Evolutionary conservation across 116 monocot species (phyloP), one percentile per base, ranked within the genome.

Genomic region (Iris pallida): DNA sequence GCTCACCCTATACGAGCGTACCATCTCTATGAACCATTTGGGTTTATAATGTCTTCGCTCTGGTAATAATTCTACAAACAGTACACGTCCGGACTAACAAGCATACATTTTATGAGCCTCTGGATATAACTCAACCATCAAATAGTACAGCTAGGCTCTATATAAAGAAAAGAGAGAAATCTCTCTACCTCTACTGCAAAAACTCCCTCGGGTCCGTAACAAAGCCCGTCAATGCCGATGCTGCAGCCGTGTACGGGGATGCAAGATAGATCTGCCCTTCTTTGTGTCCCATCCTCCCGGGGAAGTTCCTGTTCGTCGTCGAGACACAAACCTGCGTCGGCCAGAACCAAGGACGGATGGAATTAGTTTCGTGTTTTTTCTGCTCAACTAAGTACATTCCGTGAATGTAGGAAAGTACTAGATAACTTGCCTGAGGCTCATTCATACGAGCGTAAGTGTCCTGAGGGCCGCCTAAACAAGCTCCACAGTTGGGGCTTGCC

Each of bases 391-490:
- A n/a, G n/a, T n/a, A n/a, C n/a, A n/a, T n/a, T n/a, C n/a, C 30
- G 30, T 30, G 30, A 30, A 30, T 30, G 30, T 30, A 30, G 30
- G 30, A 30, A 3, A 30, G 2, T 0, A 3, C 0, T 30, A 30
- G 30, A 30, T 51, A 51, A 63, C 45, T 55, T 70, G 76, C 85
- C 91, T 76, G 72, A 56, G 82, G 76, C 45, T 91, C 91, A 43
- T 95, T 95, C 91, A 95, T 86, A 57, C 95, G 68, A 16, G 88
- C 95, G 76, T 95, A 88, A n/a, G 91, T 95, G 61, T 95, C 95
- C 54, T 74, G 87, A 55, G 95, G 95, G 14, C 95, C 95, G 59
- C 95, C 95, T 69, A 95, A 82, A 64, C 95, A 95, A 80, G 95
- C 95, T 14, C 86, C 95, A 80, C 95, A 95, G 66, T 69, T 86